A percentile compares a stretch with the other conserved stretches of the same genome.
Evolutionary conservation across 768 basidiomycete genomes (phyloP).

Genomic region (Hydnum rufescens): DNA sequence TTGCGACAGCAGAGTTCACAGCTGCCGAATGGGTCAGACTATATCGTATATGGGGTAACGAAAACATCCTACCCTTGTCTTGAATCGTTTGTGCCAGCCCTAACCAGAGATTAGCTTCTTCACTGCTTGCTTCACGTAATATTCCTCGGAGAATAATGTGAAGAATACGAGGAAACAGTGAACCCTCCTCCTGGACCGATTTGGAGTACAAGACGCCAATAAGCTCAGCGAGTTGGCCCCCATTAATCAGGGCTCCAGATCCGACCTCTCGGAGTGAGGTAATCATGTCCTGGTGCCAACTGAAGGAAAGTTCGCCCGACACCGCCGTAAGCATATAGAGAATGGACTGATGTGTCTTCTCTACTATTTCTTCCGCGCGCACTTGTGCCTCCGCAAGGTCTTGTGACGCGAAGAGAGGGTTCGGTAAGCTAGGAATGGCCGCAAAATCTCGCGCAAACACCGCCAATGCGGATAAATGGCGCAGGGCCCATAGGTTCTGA

Average conservation of each 20-base stretch:
- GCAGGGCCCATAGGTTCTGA: conserved; percentile 42
- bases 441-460: conserved; percentile 44
- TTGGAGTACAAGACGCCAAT: neutral
- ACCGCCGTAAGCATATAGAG: conserved; percentile 42
- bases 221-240: neutral
- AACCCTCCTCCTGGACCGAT: neutral
- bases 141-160: conserved; percentile 36
- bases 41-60: neutral
- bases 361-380: conserved; percentile 20
- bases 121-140: conserved; percentile 34
- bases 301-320: conserved; percentile 20
- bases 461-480: conserved; percentile 44
- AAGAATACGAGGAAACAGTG: conserved; percentile 40
- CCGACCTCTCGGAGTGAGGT: conserved; percentile 12
- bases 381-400: conserved; percentile 18
- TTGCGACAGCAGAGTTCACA: conserved; percentile 44
- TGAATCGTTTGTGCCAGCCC: conserved; percentile 43
- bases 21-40: conserved; percentile 24
- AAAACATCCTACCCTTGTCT: conserved; percentile 30
- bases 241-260: neutral
- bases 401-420: conserved; percentile 29
- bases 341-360: conserved; percentile 30
- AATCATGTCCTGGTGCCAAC: conserved; percentile 30
- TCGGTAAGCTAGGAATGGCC: conserved; percentile 29
- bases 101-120: conserved; percentile 66